Base-by-base conservation (phyloP, 176 grass and related monocot genomes). In the Tuctoria greenei region DNA sequence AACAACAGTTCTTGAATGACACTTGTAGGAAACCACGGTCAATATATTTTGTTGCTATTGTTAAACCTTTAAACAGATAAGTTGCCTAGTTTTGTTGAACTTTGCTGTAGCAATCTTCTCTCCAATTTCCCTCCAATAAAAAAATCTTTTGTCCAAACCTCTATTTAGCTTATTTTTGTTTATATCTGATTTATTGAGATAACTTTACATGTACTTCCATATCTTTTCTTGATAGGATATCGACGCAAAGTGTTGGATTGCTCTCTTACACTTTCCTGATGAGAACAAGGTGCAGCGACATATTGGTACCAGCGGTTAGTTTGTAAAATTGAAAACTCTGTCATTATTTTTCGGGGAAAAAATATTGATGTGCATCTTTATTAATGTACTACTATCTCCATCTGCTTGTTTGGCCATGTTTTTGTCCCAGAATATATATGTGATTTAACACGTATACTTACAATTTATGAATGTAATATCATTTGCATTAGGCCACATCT, bases 261-360 rank as follows among this genome's bases (percentile, higher is more conserved):
- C 81, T 96, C 72, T 96, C 89, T 59, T 96, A 89, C 58, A 96
- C 93, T 58, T 96, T 87, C 39, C 69, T 92, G 39, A 89, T 51
- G 54, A 86, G 74, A 72, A 81, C 75, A 12, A 89, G 81, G 37
- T 85, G 67, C 67, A 61, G 42, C 70, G 86, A 96, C 72, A 82
- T 92, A 79, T 47, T 96, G 56, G 86, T 96, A 69, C 93, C 93
- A 67, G 61, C 39, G 74, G 93, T 96, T 72, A 87, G 89, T 85
- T 64, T 8, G 6, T 31, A 76, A 31, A 70, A 77, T 83, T 56
- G 4, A 37, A 17, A 70, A 41, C 25, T 62, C n/a, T 73, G 25
- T 71, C 16, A 71, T 71, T 51, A 71, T 31, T 51, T 1, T 51
- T 35, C 5, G 6, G 25, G 0, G 4, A 68, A 46, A 49, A 6